A percentile compares a stretch with the other conserved stretches of the same genome.
Evolutionary conservation across 2,329 filamentous ascomycete genomes (phyloP).

Genomic region (Arthrinium phaeospermum): DNA sequence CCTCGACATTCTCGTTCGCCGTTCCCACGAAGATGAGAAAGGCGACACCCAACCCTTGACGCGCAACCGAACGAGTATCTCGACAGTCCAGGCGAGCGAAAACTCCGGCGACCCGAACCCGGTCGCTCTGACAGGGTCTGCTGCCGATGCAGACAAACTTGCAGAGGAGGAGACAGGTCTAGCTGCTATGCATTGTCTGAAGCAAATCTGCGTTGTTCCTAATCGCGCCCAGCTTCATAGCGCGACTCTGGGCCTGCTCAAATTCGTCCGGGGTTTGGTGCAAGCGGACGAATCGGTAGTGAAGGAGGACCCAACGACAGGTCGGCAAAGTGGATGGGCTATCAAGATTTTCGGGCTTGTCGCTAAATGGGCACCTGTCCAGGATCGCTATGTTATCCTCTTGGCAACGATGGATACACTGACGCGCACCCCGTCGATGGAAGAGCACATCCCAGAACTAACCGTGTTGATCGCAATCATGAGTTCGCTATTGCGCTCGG

Average conservation of each 20-base stretch:
- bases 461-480: slow-evolving; percentile 79
- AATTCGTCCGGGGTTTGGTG: slow-evolving; percentile 71
- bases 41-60: slow-evolving; percentile 64
- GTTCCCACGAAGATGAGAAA: slow-evolving; percentile 71
- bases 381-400: slow-evolving; percentile 91
- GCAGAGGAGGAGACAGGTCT: slow-evolving; percentile 89
- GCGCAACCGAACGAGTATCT: slow-evolving; percentile 76
- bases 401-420: slow-evolving; percentile 81
- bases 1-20: slow-evolving; percentile 70
- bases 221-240: slow-evolving; percentile 82
- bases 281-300: slow-evolving; percentile 60
- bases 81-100: slow-evolving; percentile 76
- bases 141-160: slow-evolving; percentile 85
- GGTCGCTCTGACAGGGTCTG: slow-evolving; percentile 78
- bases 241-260: slow-evolving; percentile 75
- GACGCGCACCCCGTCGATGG: slow-evolving; percentile 68
- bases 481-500: slow-evolving; percentile 80
- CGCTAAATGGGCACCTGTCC: slow-evolving; percentile 88
- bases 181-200: slow-evolving; percentile 83
- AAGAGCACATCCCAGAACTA: slow-evolving; percentile 75
- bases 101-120: slow-evolving; percentile 67
- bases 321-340: slow-evolving; percentile 72
- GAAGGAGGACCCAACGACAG: slow-evolving; percentile 48
- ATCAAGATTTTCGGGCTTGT: slow-evolving; percentile 81
- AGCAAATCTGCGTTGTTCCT: slow-evolving; percentile 82